These are phyloP conservation scores for Nyssa sinensis DNA, from an alignment of 148 eudicot genomes.

Conservation along the genomic window DNA sequence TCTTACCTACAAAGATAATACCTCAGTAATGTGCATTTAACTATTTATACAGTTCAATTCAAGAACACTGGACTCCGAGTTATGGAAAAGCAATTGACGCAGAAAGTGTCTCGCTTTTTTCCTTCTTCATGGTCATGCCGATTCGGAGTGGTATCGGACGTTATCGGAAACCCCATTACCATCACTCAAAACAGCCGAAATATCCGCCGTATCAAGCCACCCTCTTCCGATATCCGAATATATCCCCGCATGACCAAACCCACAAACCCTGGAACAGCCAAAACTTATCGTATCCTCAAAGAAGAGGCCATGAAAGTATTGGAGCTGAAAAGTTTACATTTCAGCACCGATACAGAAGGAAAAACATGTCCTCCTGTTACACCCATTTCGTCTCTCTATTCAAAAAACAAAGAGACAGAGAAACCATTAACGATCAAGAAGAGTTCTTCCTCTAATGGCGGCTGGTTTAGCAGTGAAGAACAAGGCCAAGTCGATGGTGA, in stretches of 20 bases:
- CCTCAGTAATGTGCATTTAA: too few relatives aligned
- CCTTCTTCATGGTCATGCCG: conserved; percentile 30
- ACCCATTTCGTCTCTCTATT: background rate
- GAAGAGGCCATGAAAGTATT: background rate
- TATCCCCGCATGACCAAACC: background rate
- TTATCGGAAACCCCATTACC: conserved; percentile 22
- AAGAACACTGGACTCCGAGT: background rate
- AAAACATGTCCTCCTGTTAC: background rate
- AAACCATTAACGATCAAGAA: background rate
- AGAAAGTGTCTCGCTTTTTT: conserved; percentile 18
- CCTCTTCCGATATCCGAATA: background rate
- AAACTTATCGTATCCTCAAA: background rate
- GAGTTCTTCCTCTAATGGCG: conserved; percentile 31
- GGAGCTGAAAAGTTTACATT: background rate
- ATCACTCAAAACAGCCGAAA: background rate
- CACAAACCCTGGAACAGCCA: background rate
- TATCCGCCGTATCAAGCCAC: background rate
- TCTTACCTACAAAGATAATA: too few relatives aligned
- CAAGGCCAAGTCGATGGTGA: conserved; percentile 14
- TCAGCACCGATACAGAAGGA: background rate
- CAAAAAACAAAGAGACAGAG: background rate
- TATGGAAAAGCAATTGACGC: conserved; percentile 24
- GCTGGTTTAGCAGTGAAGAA: conserved; percentile 32
- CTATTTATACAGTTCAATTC: background rate
- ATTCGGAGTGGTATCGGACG: conserved; percentile 18